phyloP scores from a whole-genome alignment of 805 yeast species.

The Candida railenensis region DNA sequence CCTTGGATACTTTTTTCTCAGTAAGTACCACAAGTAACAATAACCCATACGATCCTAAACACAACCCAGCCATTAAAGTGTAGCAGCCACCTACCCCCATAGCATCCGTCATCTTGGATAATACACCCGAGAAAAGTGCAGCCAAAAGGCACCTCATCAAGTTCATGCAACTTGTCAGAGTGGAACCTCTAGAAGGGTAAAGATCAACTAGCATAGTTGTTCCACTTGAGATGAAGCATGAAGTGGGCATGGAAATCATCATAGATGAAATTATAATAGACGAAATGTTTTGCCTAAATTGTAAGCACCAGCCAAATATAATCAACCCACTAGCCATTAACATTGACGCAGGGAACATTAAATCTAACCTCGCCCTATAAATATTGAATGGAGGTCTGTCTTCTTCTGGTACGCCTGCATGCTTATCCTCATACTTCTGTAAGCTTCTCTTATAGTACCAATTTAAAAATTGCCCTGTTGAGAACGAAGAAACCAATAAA shows the following conservation, averaged over 20 bases:
- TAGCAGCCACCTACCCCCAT: slow-evolving; percentile 77
- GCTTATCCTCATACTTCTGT: slow-evolving; percentile 20
- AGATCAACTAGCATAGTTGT: slow-evolving; percentile 75
- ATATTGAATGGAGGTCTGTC: slow-evolving; percentile 50
- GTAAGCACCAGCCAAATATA: slow-evolving; percentile 72
- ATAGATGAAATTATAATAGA: slow-evolving; percentile 60
- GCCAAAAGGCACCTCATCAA: slow-evolving; percentile 69
- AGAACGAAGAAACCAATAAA: slow-evolving; percentile 58
- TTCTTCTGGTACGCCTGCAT: slow-evolving; percentile 12
- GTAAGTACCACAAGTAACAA: slow-evolving; percentile 10
- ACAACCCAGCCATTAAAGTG: slow-evolving; percentile 62
- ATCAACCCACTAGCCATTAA: slow-evolving; percentile 31
- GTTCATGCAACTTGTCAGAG: slow-evolving; percentile 73
- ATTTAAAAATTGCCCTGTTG: slow-evolving; percentile 58
- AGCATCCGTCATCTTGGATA: slow-evolving; percentile 54
- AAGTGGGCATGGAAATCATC: slow-evolving; percentile 56
- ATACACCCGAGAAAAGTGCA: slow-evolving; percentile 68
- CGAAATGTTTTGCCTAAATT: slow-evolving; percentile 45
- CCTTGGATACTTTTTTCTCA: not conserved
- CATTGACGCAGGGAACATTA: slow-evolving; percentile 31
- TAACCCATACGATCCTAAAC: slow-evolving; percentile 12
- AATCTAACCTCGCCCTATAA: slow-evolving; percentile 53
- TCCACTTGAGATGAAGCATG: slow-evolving; percentile 55
- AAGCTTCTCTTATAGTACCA: slow-evolving; percentile 41
- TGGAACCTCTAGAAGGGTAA: slow-evolving; percentile 66